A percentile compares a stretch with the other conserved stretches of the same genome.
phyloP scores from a whole-genome alignment of 2,329 filamentous ascomycete species.

The Ophiocordyceps australis region DNA sequence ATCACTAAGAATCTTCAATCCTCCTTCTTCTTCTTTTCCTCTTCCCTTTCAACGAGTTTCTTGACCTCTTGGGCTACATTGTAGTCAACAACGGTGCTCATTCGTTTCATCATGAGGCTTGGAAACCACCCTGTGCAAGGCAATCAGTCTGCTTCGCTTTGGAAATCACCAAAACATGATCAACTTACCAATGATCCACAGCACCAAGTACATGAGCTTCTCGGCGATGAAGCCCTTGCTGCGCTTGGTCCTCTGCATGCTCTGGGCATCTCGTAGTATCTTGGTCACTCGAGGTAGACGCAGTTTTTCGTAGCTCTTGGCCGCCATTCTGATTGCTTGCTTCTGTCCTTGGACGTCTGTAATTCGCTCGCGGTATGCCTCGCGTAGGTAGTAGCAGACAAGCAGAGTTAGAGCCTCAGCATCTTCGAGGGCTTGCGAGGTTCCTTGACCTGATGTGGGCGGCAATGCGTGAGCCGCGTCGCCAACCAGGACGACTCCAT shows the following conservation, averaged over 20 bases:
- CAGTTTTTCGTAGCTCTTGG: slow-evolving; percentile 5
- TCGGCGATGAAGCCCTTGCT: slow-evolving; percentile 5
- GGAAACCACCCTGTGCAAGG: slow-evolving; percentile 5
- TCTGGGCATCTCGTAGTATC: slow-evolving; percentile 4
- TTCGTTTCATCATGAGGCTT: slow-evolving; percentile 1
- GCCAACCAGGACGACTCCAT: slow-evolving; percentile 6
- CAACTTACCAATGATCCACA: slow-evolving; percentile 5
- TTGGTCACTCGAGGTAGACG: slow-evolving; percentile 5
- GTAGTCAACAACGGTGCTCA: slow-evolving; percentile 3
- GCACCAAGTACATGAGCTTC: slow-evolving; percentile 5
- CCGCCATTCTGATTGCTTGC: slow-evolving; percentile 3
- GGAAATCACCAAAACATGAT: background rate
- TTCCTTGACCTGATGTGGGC: slow-evolving; percentile 5
- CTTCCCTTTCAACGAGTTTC: slow-evolving; percentile 3
- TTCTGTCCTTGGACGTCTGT: slow-evolving; percentile 1
- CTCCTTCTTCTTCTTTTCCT: too few species aligned
- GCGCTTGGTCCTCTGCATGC: slow-evolving; percentile 4
- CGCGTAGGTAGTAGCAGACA: slow-evolving; percentile 4
- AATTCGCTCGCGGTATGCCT: slow-evolving; percentile 1
- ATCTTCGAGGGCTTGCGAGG: slow-evolving; percentile 7
- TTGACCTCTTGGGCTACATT: slow-evolving; percentile 6
- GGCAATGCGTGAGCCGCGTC: slow-evolving; percentile 7
- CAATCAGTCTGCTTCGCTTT: background rate
- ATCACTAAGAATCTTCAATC: too few species aligned
- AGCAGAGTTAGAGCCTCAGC: slow-evolving; percentile 5